These are phyloP conservation scores for Acer negundo DNA, from an alignment of 345 rosid species.

Conservation along the genomic window DNA sequence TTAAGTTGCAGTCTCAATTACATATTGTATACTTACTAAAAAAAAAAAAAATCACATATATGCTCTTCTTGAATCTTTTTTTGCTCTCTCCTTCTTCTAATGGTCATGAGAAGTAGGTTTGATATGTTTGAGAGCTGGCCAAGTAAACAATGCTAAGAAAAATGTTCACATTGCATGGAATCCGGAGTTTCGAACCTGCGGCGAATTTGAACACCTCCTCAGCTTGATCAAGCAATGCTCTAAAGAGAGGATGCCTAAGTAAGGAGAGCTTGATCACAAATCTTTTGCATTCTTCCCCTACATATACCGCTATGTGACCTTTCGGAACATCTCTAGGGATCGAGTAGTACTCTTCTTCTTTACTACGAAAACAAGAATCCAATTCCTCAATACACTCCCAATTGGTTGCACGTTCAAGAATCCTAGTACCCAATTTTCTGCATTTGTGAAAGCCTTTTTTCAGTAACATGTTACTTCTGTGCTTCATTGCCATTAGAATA, in stretches of 20 bases:
- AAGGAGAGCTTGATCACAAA: slow-evolving; percentile 31
- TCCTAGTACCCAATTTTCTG: neutral
- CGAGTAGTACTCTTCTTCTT: neutral
- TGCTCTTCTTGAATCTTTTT: neutral
- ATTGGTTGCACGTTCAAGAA: neutral
- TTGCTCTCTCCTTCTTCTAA: neutral
- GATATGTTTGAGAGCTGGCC: slow-evolving; percentile 16
- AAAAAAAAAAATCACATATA: too few relatives aligned
- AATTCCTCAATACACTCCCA: neutral
- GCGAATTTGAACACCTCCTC: slow-evolving; percentile 36
- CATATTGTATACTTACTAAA: too few relatives aligned
- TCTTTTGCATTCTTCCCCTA: slow-evolving; percentile 39
- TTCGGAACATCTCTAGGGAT: slow-evolving; percentile 42
- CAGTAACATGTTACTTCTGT: slow-evolving; percentile 1
- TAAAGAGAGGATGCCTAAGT: slow-evolving; percentile 39
- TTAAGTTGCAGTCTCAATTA: too few relatives aligned
- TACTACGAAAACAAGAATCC: neutral
- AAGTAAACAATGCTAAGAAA: slow-evolving; percentile 27
- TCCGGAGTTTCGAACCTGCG: slow-evolving; percentile 24
- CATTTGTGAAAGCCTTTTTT: neutral
- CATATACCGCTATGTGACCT: slow-evolving; percentile 43
- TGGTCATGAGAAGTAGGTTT: neutral
- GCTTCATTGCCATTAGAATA: neutral
- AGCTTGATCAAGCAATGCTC: slow-evolving; percentile 36
- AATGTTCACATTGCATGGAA: slow-evolving; percentile 36